phyloP scores from a whole-genome alignment of 2,329 filamentous ascomycete genomes.

The Epichloe gansuensis region DNA sequence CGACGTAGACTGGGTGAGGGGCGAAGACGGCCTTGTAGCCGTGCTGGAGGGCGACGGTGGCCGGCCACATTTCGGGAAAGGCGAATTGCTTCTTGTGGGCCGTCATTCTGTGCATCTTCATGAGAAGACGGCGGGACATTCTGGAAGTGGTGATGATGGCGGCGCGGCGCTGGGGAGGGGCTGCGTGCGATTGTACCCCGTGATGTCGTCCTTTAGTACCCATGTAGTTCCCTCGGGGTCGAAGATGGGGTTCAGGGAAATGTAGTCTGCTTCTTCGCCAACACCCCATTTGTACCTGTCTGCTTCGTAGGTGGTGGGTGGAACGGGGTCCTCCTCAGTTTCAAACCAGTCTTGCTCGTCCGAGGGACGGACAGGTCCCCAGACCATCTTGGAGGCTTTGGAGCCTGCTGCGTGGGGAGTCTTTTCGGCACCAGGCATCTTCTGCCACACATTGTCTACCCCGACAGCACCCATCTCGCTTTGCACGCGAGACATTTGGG shows the following conservation, averaged over 20 bases:
- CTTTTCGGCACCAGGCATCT: conserved; percentile 30
- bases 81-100: conserved; percentile 75
- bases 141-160: conserved; percentile 83
- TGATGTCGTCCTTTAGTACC: conserved; percentile 72
- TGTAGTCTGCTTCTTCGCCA: conserved; percentile 80
- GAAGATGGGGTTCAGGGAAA: conserved; percentile 85
- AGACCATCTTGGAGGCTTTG: conserved; percentile 52
- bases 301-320: conserved; percentile 58
- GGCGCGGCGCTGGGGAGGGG: conserved; percentile 55
- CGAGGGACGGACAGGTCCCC: conserved; percentile 68
- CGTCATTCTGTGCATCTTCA: conserved; percentile 86
- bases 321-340: conserved; percentile 57
- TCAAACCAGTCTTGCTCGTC: conserved; percentile 61
- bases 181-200: conserved; percentile 59
- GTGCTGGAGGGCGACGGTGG: conserved; percentile 76
- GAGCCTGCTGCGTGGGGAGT: conserved; percentile 22
- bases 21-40: conserved; percentile 87
- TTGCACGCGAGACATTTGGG: conserved; percentile 59
- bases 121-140: conserved; percentile 66
- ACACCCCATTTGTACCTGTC: conserved; percentile 82
- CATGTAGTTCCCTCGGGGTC: conserved; percentile 81
- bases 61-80: conserved; percentile 95
- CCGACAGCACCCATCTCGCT: conserved; percentile 56
- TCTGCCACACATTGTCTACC: conserved; percentile 56
- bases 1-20: conserved; percentile 79